Evolutionary conservation across 441 rosid genomes (phyloP).

Genomic region (Populus hybrid): DNA sequence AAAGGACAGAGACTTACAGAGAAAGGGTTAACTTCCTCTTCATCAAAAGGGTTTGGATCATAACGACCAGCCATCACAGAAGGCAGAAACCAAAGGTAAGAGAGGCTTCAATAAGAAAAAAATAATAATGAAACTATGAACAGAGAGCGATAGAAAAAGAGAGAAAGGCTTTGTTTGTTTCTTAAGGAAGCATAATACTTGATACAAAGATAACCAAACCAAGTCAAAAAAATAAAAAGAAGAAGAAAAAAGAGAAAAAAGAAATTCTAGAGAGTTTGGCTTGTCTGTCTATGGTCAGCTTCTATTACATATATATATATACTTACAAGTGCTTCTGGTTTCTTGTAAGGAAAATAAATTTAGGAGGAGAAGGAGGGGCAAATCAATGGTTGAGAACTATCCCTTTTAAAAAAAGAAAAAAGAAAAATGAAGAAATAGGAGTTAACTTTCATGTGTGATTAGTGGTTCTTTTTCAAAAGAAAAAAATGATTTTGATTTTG

Average conservation of each 20-base stretch:
- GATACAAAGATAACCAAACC: not conserved
- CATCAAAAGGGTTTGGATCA: constrained; percentile 78
- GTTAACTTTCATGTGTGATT: not conserved
- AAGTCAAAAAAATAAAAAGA: not conserved
- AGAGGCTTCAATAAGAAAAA: not conserved
- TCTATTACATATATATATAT: not conserved
- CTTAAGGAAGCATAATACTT: not conserved
- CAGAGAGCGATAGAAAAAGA: not conserved
- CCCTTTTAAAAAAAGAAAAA: too few relatives aligned
- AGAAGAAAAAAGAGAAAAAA: not conserved
- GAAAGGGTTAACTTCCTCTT: constrained; percentile 83
- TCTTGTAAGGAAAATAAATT: not conserved
- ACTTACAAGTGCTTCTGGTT: not conserved
- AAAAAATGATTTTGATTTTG: not conserved
- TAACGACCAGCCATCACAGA: constrained; percentile 68
- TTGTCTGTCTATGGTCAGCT: not conserved
- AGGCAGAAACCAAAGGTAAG: not conserved
- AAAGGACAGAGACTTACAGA: constrained; percentile 47
- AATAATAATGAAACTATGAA: not conserved
- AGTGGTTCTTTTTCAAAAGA: not conserved
- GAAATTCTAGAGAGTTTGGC: not conserved
- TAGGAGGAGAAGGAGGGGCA: not conserved
- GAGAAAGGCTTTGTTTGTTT: not conserved
- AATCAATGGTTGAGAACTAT: too few relatives aligned
- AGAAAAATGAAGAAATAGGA: too few relatives aligned